Percentiles rank a stretch among this genome's conserved stretches.
These are phyloP conservation scores for Rhynchospora breviuscula DNA, from an alignment of 176 grass and related monocot genomes.

Conservation along the genomic window DNA sequence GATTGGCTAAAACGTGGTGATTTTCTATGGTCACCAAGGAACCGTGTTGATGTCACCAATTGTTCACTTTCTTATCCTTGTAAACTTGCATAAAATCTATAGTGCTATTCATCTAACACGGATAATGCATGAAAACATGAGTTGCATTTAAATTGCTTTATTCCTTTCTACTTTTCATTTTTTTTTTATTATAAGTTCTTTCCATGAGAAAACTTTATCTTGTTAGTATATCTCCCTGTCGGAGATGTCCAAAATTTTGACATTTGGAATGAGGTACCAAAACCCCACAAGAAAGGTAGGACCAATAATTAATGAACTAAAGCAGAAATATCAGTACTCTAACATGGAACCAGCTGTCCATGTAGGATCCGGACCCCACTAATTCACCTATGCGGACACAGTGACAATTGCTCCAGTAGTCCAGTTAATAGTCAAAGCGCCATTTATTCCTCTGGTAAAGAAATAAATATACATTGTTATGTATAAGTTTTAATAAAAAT, in stretches of 20 bases:
- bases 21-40: slow-evolving; percentile 2
- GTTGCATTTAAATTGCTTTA: background rate
- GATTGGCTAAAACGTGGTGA: slow-evolving; percentile 1
- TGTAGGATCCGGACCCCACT: background rate
- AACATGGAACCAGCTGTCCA: slow-evolving; percentile 22
- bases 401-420: background rate
- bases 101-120: background rate
- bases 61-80: background rate
- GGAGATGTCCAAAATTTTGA: background rate
- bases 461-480: too few species aligned
- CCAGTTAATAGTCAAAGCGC: too few species aligned
- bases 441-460: too few species aligned
- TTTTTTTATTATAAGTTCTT: background rate
- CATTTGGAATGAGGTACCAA: background rate
- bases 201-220: background rate
- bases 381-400: background rate
- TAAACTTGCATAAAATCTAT: background rate
- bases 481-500: too few species aligned
- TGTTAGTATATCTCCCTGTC: background rate
- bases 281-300: background rate
- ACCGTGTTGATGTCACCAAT: background rate
- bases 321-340: slow-evolving; percentile 1
- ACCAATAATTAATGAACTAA: slow-evolving; percentile 26
- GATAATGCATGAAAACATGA: background rate
- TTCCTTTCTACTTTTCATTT: too few species aligned